Evolutionary conservation across 73 alveolate species (phyloP).

Genomic region (Tetrahymena thermophila): DNA sequence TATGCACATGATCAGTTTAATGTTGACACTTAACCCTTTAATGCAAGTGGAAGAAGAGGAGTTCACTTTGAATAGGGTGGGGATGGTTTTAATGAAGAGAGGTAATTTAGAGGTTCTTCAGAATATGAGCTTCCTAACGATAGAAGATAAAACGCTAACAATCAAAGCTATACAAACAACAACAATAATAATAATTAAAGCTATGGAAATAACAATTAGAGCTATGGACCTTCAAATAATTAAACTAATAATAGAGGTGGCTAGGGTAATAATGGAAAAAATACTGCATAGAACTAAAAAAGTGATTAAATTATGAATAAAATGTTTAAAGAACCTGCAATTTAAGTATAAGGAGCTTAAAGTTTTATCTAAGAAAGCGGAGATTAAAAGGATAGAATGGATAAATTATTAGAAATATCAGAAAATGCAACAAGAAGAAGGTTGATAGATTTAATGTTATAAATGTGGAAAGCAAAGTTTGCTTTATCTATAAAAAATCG

Average conservation of each 20-base stretch:
- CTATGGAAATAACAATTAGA: neutral
- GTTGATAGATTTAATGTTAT: neutral
- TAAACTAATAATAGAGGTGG: neutral
- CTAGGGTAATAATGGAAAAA: neutral
- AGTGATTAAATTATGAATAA: neutral
- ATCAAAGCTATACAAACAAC: neutral
- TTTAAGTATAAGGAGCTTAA: neutral
- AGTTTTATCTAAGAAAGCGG: neutral
- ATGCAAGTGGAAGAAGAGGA: neutral
- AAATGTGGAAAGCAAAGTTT: neutral
- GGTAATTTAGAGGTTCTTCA: neutral
- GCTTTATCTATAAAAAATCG: neutral
- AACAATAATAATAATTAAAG: neutral
- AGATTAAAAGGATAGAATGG: neutral
- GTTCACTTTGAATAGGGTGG: neutral
- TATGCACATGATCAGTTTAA: neutral
- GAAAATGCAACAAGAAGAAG: neutral
- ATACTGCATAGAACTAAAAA: neutral
- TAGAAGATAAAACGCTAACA: neutral
- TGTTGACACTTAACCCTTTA: neutral
- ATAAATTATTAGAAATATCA: neutral
- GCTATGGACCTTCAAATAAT: neutral
- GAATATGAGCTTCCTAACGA: neutral
- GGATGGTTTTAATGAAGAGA: neutral
- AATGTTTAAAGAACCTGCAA: neutral